Evolutionary conservation across 306 rosid species (phyloP).

Genomic region (Citrullus mucosospermus): DNA sequence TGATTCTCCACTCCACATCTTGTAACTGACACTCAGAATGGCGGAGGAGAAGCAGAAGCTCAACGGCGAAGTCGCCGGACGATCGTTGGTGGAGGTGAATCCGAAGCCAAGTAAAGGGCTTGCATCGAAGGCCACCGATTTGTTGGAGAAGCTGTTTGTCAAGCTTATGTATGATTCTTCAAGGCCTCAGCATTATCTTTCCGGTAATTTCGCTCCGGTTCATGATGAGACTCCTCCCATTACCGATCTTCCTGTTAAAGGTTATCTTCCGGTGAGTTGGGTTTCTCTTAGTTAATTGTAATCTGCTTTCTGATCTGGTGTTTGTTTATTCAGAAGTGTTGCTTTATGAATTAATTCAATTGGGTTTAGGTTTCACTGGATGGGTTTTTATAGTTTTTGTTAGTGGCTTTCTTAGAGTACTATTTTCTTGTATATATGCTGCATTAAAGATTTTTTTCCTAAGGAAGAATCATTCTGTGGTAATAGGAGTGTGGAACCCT

Average conservation of each 20-base stretch:
- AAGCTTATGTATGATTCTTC: conserved; percentile 54
- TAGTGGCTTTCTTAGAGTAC: neutral
- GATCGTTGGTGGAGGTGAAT: conserved; percentile 30
- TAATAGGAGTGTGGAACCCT: neutral
- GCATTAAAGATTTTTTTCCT: too few relatives aligned
- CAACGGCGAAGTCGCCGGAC: neutral
- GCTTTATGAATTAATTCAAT: neutral
- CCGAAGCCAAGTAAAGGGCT: conserved; percentile 66
- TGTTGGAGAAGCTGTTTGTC: conserved; percentile 57
- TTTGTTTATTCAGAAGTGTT: neutral
- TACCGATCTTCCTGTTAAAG: conserved; percentile 45
- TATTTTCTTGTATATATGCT: neutral
- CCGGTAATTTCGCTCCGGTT: conserved; percentile 73
- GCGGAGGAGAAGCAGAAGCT: conserved; percentile 15
- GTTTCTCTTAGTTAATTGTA: neutral
- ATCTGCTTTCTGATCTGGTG: neutral
- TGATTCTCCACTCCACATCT: neutral
- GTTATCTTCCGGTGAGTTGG: conserved; percentile 60
- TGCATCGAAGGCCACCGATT: conserved; percentile 39
- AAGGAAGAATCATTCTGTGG: neutral
- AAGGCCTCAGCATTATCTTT: conserved; percentile 54
- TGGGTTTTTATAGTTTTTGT: neutral
- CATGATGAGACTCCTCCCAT: conserved; percentile 72
- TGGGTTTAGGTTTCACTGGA: neutral
- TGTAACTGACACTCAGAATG: neutral